Evolutionary conservation across 148 eudicot species (phyloP), one percentile per base, ranked within the genome.

Genomic region (Suaeda aralocaspica): DNA sequence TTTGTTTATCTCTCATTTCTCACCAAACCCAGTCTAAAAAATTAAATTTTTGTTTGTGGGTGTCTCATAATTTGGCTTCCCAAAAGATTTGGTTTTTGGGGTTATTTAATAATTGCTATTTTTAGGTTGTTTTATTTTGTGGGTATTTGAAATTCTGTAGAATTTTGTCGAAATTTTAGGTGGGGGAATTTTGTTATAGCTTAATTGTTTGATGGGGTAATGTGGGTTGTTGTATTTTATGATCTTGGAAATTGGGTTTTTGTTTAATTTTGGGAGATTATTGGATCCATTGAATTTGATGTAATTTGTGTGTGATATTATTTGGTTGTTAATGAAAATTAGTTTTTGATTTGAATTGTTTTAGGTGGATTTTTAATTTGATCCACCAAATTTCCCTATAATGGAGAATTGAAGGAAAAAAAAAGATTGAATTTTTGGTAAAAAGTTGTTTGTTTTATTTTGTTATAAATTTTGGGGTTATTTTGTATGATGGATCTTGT

Each of bases 401-500:
- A 44, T 42, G 62, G 36, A 30, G 58, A 46, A 41, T 33, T 59
- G 64, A 69, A 26, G 67, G 58, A 31, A 19, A 33, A 31, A 19
- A 33, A 9, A 21, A 61, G 30, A 19, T 19, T 21, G 26, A 51
- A 21, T 53, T 49, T 34, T 19, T 52, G 51, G 26, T 18, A 22
- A 46, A 31, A 33, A 4, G 6, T 1, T 22, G 29, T 41, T 64
- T 31, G 16, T 50, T 61, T 68, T 59, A 8, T 45, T 8, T 64
- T 18, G 55, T 71, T 0, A 33, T 60, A 34, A 49, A 14, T 24
- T 22, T 50, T 30, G 16, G 39, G 41, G 10, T 33, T 44, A 45
- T 26, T 22, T 34, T 39, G 7, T 59, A 77, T 29, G 61, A 84
- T 79, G 85, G 88, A 84, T 79, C 83, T 71, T 57, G 75, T 82